Conservation (phyloP, 768 basidiomycete species). For the Xerocomellus intermedius region DNA sequence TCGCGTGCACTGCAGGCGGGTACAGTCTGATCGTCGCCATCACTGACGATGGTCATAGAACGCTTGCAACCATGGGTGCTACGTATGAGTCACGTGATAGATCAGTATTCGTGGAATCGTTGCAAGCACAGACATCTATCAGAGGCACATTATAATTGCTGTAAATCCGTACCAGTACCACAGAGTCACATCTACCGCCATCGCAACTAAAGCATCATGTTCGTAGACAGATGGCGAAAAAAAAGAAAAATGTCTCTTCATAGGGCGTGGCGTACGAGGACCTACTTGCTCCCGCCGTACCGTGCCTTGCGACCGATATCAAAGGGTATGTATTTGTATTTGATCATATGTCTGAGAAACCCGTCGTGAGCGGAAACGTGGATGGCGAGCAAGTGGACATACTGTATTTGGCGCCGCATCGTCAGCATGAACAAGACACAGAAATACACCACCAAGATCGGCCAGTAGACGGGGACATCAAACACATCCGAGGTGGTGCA, state of each 20-base stretch:
- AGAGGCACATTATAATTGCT: slow-evolving; percentile 23
- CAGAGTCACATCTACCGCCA: slow-evolving; percentile 19
- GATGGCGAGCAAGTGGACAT: slow-evolving; percentile 29
- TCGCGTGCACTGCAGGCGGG: slow-evolving; percentile 37
- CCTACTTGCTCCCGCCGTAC: slow-evolving; percentile 62
- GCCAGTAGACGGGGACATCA: slow-evolving; percentile 99
- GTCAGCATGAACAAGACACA: slow-evolving; percentile 92
- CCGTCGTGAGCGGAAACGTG: slow-evolving; percentile 6
- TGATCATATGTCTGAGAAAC: slow-evolving; percentile 89
- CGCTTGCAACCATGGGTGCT: background rate
- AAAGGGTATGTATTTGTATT: slow-evolving; percentile 96
- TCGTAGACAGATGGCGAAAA: slow-evolving; percentile 8
- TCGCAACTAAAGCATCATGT: slow-evolving; percentile 12
- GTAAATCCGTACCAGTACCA: slow-evolving; percentile 31
- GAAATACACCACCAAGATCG: slow-evolving; percentile 97
- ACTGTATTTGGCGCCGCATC: slow-evolving; percentile 96
- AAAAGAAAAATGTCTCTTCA: slow-evolving; percentile 7
- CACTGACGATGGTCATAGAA: background rate
- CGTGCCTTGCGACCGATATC: slow-evolving; percentile 92
- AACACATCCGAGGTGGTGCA: slow-evolving; percentile 83
- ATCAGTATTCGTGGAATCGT: background rate
- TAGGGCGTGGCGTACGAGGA: background rate
- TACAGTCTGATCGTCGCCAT: slow-evolving; percentile 16
- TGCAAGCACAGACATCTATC: slow-evolving; percentile 4
- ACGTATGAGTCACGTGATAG: slow-evolving; percentile 12